phyloP scores from a whole-genome alignment of 768 basidiomycete genomes.

The Suillus ampliporus region DNA sequence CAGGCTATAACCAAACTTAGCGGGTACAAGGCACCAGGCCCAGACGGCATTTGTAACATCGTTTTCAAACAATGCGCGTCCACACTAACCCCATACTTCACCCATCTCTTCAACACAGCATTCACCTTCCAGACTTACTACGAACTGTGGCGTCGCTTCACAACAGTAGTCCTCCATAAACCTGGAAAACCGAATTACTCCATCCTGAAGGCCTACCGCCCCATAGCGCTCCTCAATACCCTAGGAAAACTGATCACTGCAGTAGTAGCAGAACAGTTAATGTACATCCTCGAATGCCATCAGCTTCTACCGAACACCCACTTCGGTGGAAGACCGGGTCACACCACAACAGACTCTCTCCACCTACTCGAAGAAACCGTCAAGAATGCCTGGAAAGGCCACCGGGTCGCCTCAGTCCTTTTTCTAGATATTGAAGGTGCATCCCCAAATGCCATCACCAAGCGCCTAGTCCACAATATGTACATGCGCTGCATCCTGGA shows the following conservation, averaged over 20 bases:
- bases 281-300: conserved; percentile 16
- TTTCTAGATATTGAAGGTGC: conserved; percentile 38
- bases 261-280: conserved; percentile 18
- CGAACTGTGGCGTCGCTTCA: conserved; percentile 17
- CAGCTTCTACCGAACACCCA: conserved; percentile 31
- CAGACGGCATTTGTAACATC: conserved; percentile 23
- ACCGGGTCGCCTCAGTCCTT: conserved; percentile 28
- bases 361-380: conserved; percentile 27
- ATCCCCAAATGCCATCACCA: conserved; percentile 32
- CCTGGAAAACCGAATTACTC: conserved; percentile 30
- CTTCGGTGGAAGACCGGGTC: conserved; percentile 37
- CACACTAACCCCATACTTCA: neutral
- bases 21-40: neutral
- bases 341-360: conserved; percentile 34
- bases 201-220: conserved; percentile 26
- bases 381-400: conserved; percentile 27
- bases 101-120: conserved; percentile 12
- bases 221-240: conserved; percentile 26
- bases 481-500: conserved; percentile 27
- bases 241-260: conserved; percentile 20
- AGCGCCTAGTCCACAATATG: conserved; percentile 30
- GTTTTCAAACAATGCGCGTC: conserved; percentile 22
- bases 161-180: conserved; percentile 27
- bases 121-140: conserved; percentile 15
- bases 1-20: too few relatives aligned